A percentile compares a stretch with the other conserved stretches of the same genome.
These are phyloP conservation scores for Pichia sp. DNA, from an alignment of 1,139 yeast species.

Conservation along the genomic window DNA sequence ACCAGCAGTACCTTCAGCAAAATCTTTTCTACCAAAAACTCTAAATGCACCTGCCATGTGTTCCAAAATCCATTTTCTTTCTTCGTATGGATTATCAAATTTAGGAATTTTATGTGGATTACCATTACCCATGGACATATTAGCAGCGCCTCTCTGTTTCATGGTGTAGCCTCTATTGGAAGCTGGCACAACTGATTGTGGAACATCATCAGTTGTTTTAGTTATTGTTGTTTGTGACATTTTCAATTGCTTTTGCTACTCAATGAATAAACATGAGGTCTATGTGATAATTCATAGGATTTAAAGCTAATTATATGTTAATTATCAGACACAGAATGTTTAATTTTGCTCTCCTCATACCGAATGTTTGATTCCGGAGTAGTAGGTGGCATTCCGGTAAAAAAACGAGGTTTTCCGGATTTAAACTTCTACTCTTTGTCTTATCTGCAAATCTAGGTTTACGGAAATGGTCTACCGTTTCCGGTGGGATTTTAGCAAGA, in stretches of 20 bases:
- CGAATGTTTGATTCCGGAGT: background rate
- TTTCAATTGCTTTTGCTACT: background rate
- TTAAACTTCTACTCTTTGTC: background rate
- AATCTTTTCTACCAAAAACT: constrained; percentile 63
- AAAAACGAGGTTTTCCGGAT: background rate
- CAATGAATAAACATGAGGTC: too few species aligned
- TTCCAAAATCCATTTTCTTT: constrained; percentile 54
- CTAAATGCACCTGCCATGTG: constrained; percentile 80
- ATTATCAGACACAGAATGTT: too few species aligned
- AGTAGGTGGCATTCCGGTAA: background rate
- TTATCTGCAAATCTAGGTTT: background rate
- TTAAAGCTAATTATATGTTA: background rate
- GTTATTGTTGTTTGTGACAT: constrained; percentile 6
- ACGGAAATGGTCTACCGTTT: too few species aligned
- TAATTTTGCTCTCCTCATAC: background rate
- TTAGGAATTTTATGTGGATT: constrained; percentile 33
- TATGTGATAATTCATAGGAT: too few species aligned
- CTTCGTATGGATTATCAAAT: constrained; percentile 40
- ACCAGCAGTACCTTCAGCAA: constrained; percentile 67
- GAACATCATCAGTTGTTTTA: constrained; percentile 2
- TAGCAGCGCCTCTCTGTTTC: constrained; percentile 35
- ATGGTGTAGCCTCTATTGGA: constrained; percentile 32
- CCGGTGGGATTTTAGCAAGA: too few species aligned
- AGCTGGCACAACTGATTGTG: constrained; percentile 13
- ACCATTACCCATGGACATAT: constrained; percentile 37